Percentiles rank a stretch among this genome's conserved stretches.
These are phyloP conservation scores for Pseudozyma pruni DNA, from an alignment of 1,284 basidiomycete species.

Conservation along the genomic window DNA sequence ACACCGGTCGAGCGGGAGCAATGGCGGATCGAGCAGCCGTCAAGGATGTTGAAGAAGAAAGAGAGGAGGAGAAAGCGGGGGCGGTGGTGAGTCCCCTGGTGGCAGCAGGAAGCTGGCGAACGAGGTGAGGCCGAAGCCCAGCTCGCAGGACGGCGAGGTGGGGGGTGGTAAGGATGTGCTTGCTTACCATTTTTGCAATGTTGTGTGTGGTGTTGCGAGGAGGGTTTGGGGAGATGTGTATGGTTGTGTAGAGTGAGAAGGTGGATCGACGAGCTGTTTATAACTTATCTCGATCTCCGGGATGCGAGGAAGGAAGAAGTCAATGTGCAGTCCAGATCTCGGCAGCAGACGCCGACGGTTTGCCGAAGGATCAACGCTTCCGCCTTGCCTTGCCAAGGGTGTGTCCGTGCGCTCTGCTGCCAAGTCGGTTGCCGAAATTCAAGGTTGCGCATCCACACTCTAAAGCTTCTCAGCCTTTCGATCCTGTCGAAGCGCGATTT, in stretches of 20 bases:
- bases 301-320: not conserved
- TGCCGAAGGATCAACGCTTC: conserved; percentile 7
- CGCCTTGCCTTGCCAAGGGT: too few species aligned
- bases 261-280: conserved; percentile 5
- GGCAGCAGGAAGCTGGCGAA: conserved; percentile 2
- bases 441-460: not conserved
- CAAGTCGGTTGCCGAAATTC: not conserved
- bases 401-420: not conserved
- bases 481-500: too few species aligned
- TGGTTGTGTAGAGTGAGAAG: not conserved
- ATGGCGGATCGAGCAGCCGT: not conserved
- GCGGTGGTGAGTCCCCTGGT: conserved; percentile 41
- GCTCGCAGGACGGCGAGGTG: conserved; percentile 14
- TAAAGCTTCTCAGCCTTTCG: conserved; percentile 3
- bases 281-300: conserved; percentile 1
- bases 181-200: conserved; percentile 50
- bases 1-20: not conserved
- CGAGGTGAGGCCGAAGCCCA: conserved; percentile 4
- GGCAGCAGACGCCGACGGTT: conserved; percentile 4
- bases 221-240: not conserved
- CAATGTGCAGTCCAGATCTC: not conserved
- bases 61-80: conserved; percentile 7
- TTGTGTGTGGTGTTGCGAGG: not conserved
- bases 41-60: not conserved
- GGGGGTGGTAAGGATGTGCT: conserved; percentile 16